A percentile compares a stretch with the other conserved stretches of the same genome.
phyloP scores from a whole-genome alignment of 2,329 filamentous ascomycete genomes.

The Cladophialophora yegresii region DNA sequence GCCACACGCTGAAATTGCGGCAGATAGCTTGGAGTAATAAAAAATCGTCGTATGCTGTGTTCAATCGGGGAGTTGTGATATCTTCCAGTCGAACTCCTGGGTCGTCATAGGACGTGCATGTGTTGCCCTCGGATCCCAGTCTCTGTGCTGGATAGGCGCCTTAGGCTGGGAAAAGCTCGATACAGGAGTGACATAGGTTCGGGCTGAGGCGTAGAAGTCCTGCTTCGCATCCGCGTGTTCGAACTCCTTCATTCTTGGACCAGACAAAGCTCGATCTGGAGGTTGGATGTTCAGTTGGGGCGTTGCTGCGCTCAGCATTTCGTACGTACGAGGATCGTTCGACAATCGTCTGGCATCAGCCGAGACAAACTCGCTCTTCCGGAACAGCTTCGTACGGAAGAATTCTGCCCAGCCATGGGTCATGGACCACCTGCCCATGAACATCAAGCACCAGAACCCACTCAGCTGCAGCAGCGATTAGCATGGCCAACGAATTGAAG shows the following conservation, averaged over 20 bases:
- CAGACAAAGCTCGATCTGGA: conserved; percentile 38
- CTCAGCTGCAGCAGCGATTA: conserved; percentile 61
- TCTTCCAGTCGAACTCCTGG: conserved; percentile 10
- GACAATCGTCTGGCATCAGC: conserved; percentile 72
- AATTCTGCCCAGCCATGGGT: conserved; percentile 78
- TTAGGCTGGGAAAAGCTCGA: conserved; percentile 54
- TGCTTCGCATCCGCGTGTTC: conserved; percentile 36
- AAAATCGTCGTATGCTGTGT: background rate
- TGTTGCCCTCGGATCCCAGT: conserved; percentile 33
- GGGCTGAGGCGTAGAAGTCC: conserved; percentile 48
- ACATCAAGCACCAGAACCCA: conserved; percentile 79
- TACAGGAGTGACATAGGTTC: conserved; percentile 51
- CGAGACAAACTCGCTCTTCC: conserved; percentile 79
- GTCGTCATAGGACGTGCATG: conserved; percentile 23
- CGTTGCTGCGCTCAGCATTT: conserved; percentile 62
- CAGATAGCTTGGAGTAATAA: conserved; percentile 3
- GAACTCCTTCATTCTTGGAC: conserved; percentile 30
- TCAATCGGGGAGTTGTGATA: background rate
- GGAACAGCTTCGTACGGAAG: conserved; percentile 52
- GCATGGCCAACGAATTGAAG: conserved; percentile 31
- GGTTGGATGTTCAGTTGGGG: conserved; percentile 38
- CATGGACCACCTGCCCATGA: conserved; percentile 84
- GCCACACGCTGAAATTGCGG: conserved; percentile 13
- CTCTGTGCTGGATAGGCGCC: conserved; percentile 41
- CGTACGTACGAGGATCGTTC: conserved; percentile 67